A percentile compares a stretch with the other conserved stretches of the same genome.
Evolutionary conservation across 495 filamentous ascomycete species (phyloP).

Genomic region (Bombardia bombarda): DNA sequence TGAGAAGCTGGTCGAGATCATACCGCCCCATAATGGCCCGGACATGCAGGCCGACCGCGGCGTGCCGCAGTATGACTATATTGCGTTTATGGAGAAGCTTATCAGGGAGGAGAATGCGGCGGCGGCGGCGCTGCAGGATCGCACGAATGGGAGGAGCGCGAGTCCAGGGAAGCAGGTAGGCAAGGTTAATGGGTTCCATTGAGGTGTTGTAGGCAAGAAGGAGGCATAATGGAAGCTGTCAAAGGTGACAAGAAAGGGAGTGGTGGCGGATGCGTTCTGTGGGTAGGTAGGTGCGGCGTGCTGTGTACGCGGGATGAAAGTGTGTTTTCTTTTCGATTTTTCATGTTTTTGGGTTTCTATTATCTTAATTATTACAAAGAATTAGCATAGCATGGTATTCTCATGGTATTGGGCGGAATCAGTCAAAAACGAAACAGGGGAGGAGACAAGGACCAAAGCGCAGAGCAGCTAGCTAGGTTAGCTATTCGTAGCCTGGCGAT

Average conservation of each 20-base stretch:
- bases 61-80: conserved; percentile 78
- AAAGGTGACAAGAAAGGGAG: not conserved
- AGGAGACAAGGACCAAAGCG: too few relatives aligned
- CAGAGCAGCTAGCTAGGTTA: too few relatives aligned
- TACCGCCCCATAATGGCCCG: conserved; percentile 72
- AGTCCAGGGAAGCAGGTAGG: conserved; percentile 22
- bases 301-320: too few relatives aligned
- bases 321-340: not conserved
- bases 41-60: conserved; percentile 73
- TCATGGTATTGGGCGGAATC: too few relatives aligned
- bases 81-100: conserved; percentile 84
- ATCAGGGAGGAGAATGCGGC: conserved; percentile 25
- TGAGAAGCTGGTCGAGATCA: conserved; percentile 78
- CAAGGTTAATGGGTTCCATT: conserved; percentile 1
- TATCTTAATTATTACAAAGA: not conserved
- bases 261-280: not conserved
- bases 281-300: not conserved
- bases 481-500: too few relatives aligned
- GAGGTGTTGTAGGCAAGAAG: not conserved
- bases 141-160: conserved; percentile 6
- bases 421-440: too few relatives aligned
- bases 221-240: not conserved
- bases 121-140: not conserved
- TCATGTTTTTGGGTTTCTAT: not conserved
- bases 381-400: not conserved